A percentile compares a stretch with the other conserved stretches of the same genome.
phyloP scores from a whole-genome alignment of 73 alveolate species.

The Loxodes magnus region DNA sequence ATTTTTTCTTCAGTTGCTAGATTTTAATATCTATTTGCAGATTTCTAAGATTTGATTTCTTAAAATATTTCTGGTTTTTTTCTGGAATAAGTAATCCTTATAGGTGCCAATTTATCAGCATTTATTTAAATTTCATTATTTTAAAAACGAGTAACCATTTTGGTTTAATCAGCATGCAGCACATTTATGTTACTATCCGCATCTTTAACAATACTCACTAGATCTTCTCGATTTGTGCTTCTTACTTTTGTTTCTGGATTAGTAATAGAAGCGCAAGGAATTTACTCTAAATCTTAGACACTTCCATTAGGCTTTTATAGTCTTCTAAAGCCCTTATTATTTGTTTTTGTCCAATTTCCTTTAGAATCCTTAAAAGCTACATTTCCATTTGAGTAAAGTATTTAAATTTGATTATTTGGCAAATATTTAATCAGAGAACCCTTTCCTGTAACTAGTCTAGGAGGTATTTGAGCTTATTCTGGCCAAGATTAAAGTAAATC shows the following conservation, averaged over 20 bases:
- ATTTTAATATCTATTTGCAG: too few species aligned
- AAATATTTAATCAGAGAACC: conserved; percentile 38
- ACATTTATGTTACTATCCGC: conserved; percentile 53
- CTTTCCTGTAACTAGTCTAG: conserved; percentile 18
- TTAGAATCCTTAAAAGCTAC: conserved; percentile 8
- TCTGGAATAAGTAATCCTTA: too few species aligned
- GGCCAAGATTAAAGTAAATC: conserved; percentile 46
- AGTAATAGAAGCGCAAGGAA: conserved; percentile 78
- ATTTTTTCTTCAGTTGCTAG: too few species aligned
- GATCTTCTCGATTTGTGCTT: conserved; percentile 78
- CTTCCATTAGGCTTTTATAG: conserved; percentile 13
- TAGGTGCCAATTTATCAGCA: too few species aligned
- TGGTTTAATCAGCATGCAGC: conserved; percentile 79
- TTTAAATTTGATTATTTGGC: conserved; percentile 20
- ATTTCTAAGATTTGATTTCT: too few species aligned
- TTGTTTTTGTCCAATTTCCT: conserved; percentile 32
- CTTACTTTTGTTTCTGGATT: conserved; percentile 66
- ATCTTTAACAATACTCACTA: conserved; percentile 53
- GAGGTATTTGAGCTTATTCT: too few species aligned
- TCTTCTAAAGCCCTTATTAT: conserved; percentile 43
- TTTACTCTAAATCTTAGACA: conserved; percentile 36
- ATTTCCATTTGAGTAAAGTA: conserved; percentile 46
- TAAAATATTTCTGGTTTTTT: too few species aligned
- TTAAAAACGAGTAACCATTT: conserved; percentile 51
- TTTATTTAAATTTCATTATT: conserved; percentile 54